Evolutionary conservation across 495 filamentous ascomycete genomes (phyloP).

Genomic region (Extremus antarcticus): DNA sequence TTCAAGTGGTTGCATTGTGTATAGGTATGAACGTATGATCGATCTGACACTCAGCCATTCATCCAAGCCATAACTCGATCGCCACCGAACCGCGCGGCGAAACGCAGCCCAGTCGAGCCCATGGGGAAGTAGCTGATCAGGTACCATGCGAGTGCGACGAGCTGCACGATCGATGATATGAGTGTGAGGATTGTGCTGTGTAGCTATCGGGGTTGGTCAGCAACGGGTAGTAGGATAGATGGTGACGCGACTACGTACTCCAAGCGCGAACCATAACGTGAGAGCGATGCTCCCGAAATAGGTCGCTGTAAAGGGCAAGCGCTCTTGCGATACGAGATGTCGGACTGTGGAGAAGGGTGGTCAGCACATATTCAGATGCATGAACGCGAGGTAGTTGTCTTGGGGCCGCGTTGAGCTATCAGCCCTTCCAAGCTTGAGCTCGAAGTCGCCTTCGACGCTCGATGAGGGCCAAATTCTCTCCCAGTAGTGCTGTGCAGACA

Average conservation of each 20-base stretch:
- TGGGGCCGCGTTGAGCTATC: too few relatives aligned
- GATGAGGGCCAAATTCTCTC: too few relatives aligned
- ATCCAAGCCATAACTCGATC: conserved; percentile 82
- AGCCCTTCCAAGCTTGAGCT: too few relatives aligned
- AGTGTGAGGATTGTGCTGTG: conserved; percentile 72
- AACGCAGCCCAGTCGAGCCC: conserved; percentile 78
- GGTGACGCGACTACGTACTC: conserved; percentile 50
- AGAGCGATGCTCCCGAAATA: conserved; percentile 92
- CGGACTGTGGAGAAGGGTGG: conserved; percentile 32
- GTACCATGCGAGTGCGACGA: conserved; percentile 82
- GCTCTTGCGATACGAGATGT: conserved; percentile 73
- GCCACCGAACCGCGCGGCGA: conserved; percentile 76
- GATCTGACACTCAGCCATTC: conserved; percentile 28
- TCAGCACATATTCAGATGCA: neutral
- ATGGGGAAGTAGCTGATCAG: conserved; percentile 96
- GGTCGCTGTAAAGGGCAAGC: conserved; percentile 87
- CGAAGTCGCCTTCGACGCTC: too few relatives aligned
- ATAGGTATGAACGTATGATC: too few relatives aligned
- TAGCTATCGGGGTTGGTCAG: conserved; percentile 43
- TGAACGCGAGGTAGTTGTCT: too few relatives aligned
- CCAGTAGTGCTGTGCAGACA: too few relatives aligned
- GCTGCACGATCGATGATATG: conserved; percentile 68
- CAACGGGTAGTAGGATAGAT: neutral
- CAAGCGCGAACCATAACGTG: conserved; percentile 83
- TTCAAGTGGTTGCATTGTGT: too few relatives aligned